Base-by-base conservation (phyloP, 345 rosid species). In the Chamaenerion angustifolium region DNA sequence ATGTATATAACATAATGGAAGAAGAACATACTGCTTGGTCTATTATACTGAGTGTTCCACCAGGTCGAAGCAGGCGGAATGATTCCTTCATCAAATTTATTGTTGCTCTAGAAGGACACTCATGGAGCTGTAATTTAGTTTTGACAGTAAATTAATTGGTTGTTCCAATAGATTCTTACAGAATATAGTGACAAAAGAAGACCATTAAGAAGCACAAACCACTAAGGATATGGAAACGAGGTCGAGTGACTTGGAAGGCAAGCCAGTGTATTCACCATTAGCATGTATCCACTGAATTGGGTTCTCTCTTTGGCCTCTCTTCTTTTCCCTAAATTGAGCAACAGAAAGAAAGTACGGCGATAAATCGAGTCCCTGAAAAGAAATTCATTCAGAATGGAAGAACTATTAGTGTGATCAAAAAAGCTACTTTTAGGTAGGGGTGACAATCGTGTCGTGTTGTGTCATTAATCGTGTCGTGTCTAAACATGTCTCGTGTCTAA, bases 261-360 rank as follows among this genome's bases (percentile, higher is more conserved):
- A 57, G 68, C 88, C 83, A 15, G 81, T 68, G 43, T 72, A 65
- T 63, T 80, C 88, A 37, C 81, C 88, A 40, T 65, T 73, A 49
- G 81, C 83, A 55, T 80, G 88, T 45, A 68, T 49, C 88, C 88
- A 75, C 27, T 16, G 50, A 47, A 72, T 71, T 6, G 73, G 68
- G 50, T 64, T 56, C 42, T 61, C 59, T 52, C 75, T 62, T n/a
- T 71, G 59, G 31, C 57, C 19, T 13, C 56, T 51, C 56, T 62
- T 60, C 67, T 75, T 80, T 57, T 70, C 83, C 57, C 73, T 70
- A 62, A 55, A 69, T 63, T 77, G 71, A 48, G 88, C 83, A 40
- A 75, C 88, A 5, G 88, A 59, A 11, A 80, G 81, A 59, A 80
- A 80, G 64, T 75, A 71, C 23, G 83, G 83, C 3, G 88, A 80